Base-by-base conservation (phyloP, 1,139 yeast genomes). In the Candida sp. region DNA sequence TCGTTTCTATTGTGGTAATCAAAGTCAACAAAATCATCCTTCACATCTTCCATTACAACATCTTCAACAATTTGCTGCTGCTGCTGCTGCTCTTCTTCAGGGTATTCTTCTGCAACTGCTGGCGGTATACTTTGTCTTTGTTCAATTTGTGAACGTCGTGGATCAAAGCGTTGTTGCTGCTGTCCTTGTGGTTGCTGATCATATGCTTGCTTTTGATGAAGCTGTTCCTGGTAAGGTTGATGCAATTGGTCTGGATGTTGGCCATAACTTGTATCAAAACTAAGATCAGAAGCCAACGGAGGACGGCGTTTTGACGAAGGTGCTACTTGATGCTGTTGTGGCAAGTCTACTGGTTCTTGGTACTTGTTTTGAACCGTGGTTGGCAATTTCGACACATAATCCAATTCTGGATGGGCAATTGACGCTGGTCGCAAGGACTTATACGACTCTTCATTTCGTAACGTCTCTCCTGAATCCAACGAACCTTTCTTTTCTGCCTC, bases 321-420 rank as follows among this genome's bases (percentile, higher is more conserved):
- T 6, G 47, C 37, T 2, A 34, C 34, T 23, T 48, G 46, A 8
- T 32, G 72, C 65, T 28, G 70, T 44, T 66, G 65, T 6, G 76
- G 73, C 31, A 68, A 63, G 9, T 67, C 71, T 17, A 71, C 63
- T 17, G 73, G 73, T 42, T 65, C 63, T 56, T 77, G 81, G 53
- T 58, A 63, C 47, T 65, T 59, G 49, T 72, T 70, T 2, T 69
- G 61, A 9, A 66, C 66, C 32, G 69, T 67, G 1, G 81, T 76
- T 11, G 80, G 80, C 39, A 77, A 65, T 52, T 60, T 69, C 3
- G 61, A 42, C 5, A 58, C 60, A 52, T 55, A 68, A 1, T 42
- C 47, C 9, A 30, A 28, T 23, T 44, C 47, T 25, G 39, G 27
- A 30, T 35, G 47, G 4, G 42, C 42, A 11, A 44, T 37, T 7